Evolutionary conservation across 306 rosid species (phyloP).

Genomic region (Citrullus colocynthis): DNA sequence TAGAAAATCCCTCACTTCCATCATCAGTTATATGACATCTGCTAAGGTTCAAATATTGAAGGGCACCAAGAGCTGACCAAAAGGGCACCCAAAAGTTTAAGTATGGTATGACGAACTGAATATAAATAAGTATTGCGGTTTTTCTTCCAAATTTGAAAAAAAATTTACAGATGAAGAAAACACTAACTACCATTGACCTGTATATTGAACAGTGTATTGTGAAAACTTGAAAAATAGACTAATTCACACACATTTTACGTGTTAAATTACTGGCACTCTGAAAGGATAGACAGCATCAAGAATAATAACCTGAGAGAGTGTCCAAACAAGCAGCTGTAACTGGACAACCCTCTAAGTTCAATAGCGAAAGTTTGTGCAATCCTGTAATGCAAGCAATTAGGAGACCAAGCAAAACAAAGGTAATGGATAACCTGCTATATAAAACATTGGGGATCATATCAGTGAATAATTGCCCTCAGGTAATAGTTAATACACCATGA

Average conservation of each 20-base stretch:
- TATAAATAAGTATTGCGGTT: neutral
- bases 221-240: neutral
- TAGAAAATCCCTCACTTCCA: conserved; percentile 59
- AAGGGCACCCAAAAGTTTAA: neutral
- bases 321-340: conserved; percentile 77
- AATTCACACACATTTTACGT: neutral
- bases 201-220: neutral
- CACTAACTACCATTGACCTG: neutral
- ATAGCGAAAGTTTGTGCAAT: conserved; percentile 49
- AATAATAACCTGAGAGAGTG: conserved; percentile 67
- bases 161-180: neutral
- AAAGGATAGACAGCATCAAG: neutral
- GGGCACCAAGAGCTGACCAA: conserved; percentile 50
- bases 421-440: conserved; percentile 1
- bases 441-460: neutral
- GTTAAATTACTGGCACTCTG: neutral
- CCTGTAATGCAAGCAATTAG: conserved; percentile 34
- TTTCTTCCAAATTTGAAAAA: neutral
- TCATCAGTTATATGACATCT: conserved; percentile 52
- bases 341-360: conserved; percentile 90
- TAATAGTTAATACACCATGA: neutral
- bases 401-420: neutral
- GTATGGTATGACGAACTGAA: neutral
- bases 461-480: neutral
- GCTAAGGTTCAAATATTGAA: conserved; percentile 69